phyloP scores from a whole-genome alignment of 169 alveolate species.

The Cardiosporidium cionae region DNA sequence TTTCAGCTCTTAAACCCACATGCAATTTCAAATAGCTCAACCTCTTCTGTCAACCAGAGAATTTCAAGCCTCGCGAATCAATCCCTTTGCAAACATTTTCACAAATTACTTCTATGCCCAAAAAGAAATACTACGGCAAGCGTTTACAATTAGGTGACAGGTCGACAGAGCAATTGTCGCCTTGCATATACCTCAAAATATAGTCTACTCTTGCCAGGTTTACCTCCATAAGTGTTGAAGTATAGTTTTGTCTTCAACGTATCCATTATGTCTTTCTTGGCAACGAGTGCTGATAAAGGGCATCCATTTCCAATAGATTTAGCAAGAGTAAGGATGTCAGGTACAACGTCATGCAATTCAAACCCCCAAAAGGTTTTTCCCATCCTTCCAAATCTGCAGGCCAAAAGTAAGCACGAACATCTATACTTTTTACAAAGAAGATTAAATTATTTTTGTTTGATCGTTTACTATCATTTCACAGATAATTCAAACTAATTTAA shows the following conservation, averaged over 20 bases:
- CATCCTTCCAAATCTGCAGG: slow-evolving; percentile 35
- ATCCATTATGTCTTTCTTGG: slow-evolving; percentile 33
- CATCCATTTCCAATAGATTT: slow-evolving; percentile 43
- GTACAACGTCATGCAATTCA: slow-evolving; percentile 30
- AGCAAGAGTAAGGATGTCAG: slow-evolving; percentile 37
- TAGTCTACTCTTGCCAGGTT: too few relatives aligned
- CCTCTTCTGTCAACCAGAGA: too few relatives aligned
- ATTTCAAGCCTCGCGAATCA: too few relatives aligned
- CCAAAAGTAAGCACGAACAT: background rate
- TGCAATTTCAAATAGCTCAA: too few relatives aligned
- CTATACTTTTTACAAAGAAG: background rate
- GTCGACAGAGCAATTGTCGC: too few relatives aligned
- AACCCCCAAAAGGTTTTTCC: slow-evolving; percentile 43
- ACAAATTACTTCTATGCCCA: too few relatives aligned
- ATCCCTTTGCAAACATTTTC: too few relatives aligned
- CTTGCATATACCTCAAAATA: too few relatives aligned
- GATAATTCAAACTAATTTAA: background rate
- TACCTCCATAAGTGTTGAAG: slow-evolving; percentile 43
- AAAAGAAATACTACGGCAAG: too few relatives aligned
- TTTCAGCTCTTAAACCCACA: too few relatives aligned
- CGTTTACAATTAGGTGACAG: too few relatives aligned
- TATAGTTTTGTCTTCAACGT: background rate
- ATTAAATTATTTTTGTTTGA: too few relatives aligned
- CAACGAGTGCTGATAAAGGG: slow-evolving; percentile 38
- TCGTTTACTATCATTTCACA: background rate